phyloP scores from a whole-genome alignment of 2,329 filamentous ascomycete genomes.

The Ophiostoma triangulosporum region DNA sequence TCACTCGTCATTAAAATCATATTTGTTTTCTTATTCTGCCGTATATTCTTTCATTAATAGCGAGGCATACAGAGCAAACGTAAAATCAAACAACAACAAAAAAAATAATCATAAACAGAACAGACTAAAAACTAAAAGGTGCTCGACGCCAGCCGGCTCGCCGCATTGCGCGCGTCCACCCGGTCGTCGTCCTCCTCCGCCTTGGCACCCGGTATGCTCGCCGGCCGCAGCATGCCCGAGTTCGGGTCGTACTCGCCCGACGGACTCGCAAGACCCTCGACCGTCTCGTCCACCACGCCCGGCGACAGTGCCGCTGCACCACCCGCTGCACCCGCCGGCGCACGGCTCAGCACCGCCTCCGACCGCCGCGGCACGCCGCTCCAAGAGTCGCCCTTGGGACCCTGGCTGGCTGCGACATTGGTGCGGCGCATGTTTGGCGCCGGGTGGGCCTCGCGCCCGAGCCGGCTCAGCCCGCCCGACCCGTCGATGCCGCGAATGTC shows the following conservation, averaged over 20 bases:
- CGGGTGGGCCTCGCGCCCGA: constrained; percentile 82
- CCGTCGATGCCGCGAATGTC: constrained; percentile 89
- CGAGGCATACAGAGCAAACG: neutral
- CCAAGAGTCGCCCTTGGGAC: constrained; percentile 97
- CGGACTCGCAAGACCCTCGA: constrained; percentile 18
- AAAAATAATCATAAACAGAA: neutral
- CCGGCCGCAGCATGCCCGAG: constrained; percentile 14
- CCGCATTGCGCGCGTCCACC: constrained; percentile 89
- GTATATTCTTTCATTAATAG: too few relatives aligned
- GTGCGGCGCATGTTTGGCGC: constrained; percentile 54
- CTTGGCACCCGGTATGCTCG: constrained; percentile 39
- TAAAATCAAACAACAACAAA: constrained; percentile 6
- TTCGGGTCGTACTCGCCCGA: constrained; percentile 27
- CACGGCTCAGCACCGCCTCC: constrained; percentile 50
- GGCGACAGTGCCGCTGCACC: constrained; percentile 4
- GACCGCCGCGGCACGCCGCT: constrained; percentile 78
- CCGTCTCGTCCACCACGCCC: constrained; percentile 6
- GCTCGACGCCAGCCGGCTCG: constrained; percentile 82
- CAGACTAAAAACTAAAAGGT: constrained; percentile 53
- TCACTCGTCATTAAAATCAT: too few relatives aligned
- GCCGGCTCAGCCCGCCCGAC: constrained; percentile 74
- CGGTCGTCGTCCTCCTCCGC: constrained; percentile 88
- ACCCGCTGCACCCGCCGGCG: constrained; percentile 24
- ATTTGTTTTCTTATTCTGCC: too few relatives aligned
- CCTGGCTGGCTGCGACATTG: constrained; percentile 76